These are phyloP conservation scores for Linnemannia schmuckeri DNA, from an alignment of 192 early-diverging fungal species.

Conservation along the genomic window DNA sequence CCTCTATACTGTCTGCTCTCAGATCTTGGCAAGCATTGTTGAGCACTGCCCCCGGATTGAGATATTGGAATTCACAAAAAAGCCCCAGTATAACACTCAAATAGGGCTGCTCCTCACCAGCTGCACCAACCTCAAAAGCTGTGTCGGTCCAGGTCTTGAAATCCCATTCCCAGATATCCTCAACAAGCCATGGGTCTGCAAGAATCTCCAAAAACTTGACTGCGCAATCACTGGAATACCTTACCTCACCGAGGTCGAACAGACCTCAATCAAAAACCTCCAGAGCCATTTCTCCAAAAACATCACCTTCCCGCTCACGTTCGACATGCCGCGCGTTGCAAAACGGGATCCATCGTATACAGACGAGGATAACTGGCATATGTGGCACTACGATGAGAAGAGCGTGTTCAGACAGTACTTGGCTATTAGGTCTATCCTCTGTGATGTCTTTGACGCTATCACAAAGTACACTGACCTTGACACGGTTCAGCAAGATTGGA, in stretches of 20 bases:
- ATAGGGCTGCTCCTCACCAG: background rate
- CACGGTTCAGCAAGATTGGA: background rate
- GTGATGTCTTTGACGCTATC: background rate
- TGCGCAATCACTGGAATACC: background rate
- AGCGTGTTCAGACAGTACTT: background rate
- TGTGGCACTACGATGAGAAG: background rate
- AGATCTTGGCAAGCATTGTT: background rate
- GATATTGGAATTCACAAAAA: background rate
- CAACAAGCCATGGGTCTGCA: background rate
- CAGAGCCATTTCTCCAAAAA: background rate
- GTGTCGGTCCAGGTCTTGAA: background rate
- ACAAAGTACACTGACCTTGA: background rate
- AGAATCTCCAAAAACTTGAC: background rate
- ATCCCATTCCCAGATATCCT: background rate
- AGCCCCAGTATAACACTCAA: background rate
- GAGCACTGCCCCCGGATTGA: background rate
- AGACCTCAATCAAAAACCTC: background rate
- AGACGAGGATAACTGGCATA: background rate
- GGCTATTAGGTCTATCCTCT: background rate
- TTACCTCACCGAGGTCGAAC: background rate
- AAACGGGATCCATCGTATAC: background rate
- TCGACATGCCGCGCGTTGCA: background rate
- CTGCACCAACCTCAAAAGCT: background rate
- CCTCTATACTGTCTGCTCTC: background rate
- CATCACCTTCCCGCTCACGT: background rate